A percentile compares a stretch with the other conserved stretches of the same genome.
These are phyloP conservation scores for Melastoma malabathricum DNA, from an alignment of 345 rosid species.

Conservation along the genomic window DNA sequence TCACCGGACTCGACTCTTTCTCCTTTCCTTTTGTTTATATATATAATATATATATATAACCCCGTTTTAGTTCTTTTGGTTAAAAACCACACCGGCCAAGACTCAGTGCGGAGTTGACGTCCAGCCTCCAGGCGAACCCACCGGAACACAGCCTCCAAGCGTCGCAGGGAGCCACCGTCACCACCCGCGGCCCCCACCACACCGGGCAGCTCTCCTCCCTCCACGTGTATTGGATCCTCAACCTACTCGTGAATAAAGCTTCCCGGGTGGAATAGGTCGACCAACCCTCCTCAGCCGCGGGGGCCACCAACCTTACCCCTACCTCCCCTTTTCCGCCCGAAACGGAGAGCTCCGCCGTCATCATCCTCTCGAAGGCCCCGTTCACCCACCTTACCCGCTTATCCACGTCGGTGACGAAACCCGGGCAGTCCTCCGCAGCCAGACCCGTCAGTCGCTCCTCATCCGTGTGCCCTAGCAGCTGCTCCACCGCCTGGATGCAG, in stretches of 20 bases:
- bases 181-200: neutral
- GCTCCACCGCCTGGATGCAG: constrained; percentile 9
- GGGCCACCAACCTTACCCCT: constrained; percentile 22
- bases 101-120: constrained; percentile 33
- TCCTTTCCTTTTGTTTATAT: too few species aligned
- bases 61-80: too few species aligned
- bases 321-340: constrained; percentile 6
- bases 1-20: too few species aligned
- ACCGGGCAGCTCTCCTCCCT: neutral
- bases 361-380: constrained; percentile 26
- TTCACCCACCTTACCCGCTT: constrained; percentile 36
- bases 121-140: constrained; percentile 56
- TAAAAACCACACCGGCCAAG: constrained; percentile 15
- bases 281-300: constrained; percentile 11
- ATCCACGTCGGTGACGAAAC: constrained; percentile 30
- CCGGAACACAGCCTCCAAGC: constrained; percentile 44
- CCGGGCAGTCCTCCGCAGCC: constrained; percentile 30
- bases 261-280: too few species aligned
- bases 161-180: constrained; percentile 35
- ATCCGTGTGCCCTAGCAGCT: constrained; percentile 20
- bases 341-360: constrained; percentile 9
- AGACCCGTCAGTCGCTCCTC: constrained; percentile 18
- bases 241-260: constrained; percentile 22
- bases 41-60: too few species aligned
- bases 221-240: constrained; percentile 26